Conservation (phyloP, 75 land plant species). For the Larix kaempferi region DNA sequence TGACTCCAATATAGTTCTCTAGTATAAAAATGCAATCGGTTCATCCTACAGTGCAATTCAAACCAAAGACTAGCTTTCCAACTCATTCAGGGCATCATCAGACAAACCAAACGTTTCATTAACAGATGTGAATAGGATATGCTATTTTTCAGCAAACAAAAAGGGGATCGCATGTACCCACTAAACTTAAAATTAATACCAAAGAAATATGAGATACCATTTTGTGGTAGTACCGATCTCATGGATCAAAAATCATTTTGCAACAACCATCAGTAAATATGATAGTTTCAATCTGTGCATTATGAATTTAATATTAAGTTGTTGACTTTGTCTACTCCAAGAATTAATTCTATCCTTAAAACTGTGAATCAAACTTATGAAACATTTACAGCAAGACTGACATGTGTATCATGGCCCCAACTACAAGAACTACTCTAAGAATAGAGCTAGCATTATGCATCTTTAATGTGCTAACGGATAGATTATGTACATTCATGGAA, state of each 20-base stretch:
- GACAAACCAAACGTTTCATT: neutral
- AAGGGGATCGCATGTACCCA: neutral
- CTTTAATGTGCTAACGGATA: too few relatives aligned
- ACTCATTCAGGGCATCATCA: neutral
- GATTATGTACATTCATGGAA: too few relatives aligned
- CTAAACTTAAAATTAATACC: neutral
- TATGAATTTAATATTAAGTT: too few relatives aligned
- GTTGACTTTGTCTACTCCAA: too few relatives aligned
- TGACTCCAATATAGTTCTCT: neutral
- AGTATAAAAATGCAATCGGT: neutral
- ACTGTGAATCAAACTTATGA: too few relatives aligned
- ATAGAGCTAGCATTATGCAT: too few relatives aligned
- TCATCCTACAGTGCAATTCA: neutral
- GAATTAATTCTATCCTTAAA: too few relatives aligned
- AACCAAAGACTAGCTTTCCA: neutral
- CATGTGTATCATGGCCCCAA: too few relatives aligned
- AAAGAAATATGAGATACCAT: neutral
- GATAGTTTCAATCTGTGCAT: too few relatives aligned
- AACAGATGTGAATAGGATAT: neutral
- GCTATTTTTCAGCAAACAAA: neutral
- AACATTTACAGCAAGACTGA: too few relatives aligned
- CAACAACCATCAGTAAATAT: neutral
- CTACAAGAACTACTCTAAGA: too few relatives aligned
- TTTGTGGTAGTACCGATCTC: neutral
- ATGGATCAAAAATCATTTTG: neutral